Evolutionary conservation across 352 stramenopile species (phyloP), one percentile per base, ranked within the genome.

Genomic region (Phytophthora fragariaefolia): DNA sequence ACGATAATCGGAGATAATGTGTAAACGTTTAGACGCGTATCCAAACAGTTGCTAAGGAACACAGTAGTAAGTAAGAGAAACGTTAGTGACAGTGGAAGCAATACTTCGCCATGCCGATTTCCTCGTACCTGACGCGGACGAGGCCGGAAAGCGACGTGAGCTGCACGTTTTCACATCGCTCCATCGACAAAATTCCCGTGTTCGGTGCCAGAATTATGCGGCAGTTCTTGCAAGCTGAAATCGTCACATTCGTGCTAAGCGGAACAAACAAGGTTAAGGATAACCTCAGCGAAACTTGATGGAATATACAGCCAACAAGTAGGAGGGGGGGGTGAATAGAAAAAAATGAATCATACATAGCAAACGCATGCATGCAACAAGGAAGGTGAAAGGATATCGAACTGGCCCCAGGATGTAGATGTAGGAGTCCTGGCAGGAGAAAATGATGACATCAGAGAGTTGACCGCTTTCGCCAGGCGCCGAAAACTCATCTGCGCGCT

Each of bases 31-130:
- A 98, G 83, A 0, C 89, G 74, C 7, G 92, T 96, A 67, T 99
- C 96, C 53, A 97, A 85, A 48, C 92, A 98, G 80, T 98, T 99
- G 71, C 87, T 97, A n/a, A n/a, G n/a, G n/a, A n/a, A n/a, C n/a
- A n/a, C n/a, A n/a, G n/a, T 17, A 51, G n/a, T 22, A 27, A 17
- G 15, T 10, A 46, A 20, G 46, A 43, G 23, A 51, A 52, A 42
- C 30, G 18, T 42, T 42, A 17, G 10, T 34, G 34, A 18, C 13
- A 42, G 34, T 42, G 2, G 34, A 18, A 15, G 17, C 13, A 20
- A 2, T 18, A 42, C 17, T 3, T 8, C 13, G 4, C 15, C 10
- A 42, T 24, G 40, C 17, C 15, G 40, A 47, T 13, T 3, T 12
- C 7, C 45, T 50, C 66, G 12, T 70, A 95, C 85, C 85, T 92